A percentile compares a stretch with the other conserved stretches of the same genome.
Conservation (phyloP, 257 asterid species). For the Solanum corneliomulleri region DNA sequence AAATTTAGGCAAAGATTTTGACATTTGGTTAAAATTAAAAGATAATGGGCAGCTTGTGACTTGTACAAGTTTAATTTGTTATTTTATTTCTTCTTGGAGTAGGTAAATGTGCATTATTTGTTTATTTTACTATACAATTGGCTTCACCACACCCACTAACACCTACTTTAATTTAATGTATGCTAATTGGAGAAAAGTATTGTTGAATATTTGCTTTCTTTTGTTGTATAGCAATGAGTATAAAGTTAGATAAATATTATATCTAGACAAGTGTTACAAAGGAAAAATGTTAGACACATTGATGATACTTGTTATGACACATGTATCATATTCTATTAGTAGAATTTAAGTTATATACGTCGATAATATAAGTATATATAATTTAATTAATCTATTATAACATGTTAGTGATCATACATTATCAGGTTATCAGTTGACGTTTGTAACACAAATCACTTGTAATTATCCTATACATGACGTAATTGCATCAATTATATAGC, state of each 20-base stretch:
- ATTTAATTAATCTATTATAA: not conserved
- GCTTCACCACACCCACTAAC: not conserved
- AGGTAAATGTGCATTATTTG: not conserved
- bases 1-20: not conserved
- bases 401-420: not conserved
- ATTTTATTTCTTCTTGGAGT: not conserved
- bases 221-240: not conserved
- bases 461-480: not conserved
- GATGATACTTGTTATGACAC: not conserved
- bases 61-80: not conserved
- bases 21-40: not conserved
- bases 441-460: not conserved
- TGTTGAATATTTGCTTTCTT: not conserved
- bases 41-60: not conserved
- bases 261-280: not conserved
- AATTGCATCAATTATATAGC: too few relatives aligned
- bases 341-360: not conserved
- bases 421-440: rapidly evolving
- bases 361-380: not conserved
- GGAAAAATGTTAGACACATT: not conserved
- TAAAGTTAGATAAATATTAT: not conserved
- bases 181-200: not conserved
- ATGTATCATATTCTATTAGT: not conserved
- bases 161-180: not conserved
- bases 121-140: not conserved